Percentiles rank a stretch among this genome's conserved stretches.
phyloP scores from a whole-genome alignment of 192 early-diverging fungal genomes.

The Gigaspora rosea region DNA sequence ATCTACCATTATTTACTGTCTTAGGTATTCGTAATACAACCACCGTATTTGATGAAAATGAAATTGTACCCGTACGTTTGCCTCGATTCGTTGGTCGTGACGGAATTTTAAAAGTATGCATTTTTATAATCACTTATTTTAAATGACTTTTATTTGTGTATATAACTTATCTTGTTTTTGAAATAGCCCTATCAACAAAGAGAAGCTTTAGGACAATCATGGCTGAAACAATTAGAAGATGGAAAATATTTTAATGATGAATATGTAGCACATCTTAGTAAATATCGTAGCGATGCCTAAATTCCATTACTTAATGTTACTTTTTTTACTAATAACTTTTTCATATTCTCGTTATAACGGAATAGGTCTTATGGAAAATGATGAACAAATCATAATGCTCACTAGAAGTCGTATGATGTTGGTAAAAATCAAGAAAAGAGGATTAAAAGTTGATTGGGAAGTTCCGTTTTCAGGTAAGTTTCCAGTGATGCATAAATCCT shows the following conservation, averaged over 20 bases:
- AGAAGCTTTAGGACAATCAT: constrained; percentile 84
- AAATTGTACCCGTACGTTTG: constrained; percentile 80
- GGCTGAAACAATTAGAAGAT: constrained; percentile 79
- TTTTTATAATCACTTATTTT: background rate
- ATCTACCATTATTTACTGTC: too few relatives aligned
- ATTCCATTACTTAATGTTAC: too few relatives aligned
- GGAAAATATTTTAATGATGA: constrained; percentile 79
- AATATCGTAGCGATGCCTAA: background rate
- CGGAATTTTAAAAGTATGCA: constrained; percentile 71
- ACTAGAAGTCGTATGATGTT: constrained; percentile 80
- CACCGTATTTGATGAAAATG: constrained; percentile 80
- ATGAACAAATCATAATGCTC: constrained; percentile 85
- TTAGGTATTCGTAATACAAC: constrained; percentile 91
- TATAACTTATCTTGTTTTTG: background rate
- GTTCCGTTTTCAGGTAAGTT: constrained; percentile 61
- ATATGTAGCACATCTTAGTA: constrained; percentile 81
- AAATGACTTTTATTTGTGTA: background rate
- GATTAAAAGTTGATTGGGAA: constrained; percentile 82
- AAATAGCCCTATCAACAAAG: constrained; percentile 63
- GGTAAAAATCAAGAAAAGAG: constrained; percentile 57
- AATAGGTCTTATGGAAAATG: constrained; percentile 70
- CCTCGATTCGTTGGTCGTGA: constrained; percentile 86
- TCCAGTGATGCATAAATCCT: too few relatives aligned
- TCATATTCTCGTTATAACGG: background rate
- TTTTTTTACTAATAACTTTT: background rate